Evolutionary conservation across 2,329 filamentous ascomycete species (phyloP).

Genomic region (Gaeumannomyces sp.): DNA sequence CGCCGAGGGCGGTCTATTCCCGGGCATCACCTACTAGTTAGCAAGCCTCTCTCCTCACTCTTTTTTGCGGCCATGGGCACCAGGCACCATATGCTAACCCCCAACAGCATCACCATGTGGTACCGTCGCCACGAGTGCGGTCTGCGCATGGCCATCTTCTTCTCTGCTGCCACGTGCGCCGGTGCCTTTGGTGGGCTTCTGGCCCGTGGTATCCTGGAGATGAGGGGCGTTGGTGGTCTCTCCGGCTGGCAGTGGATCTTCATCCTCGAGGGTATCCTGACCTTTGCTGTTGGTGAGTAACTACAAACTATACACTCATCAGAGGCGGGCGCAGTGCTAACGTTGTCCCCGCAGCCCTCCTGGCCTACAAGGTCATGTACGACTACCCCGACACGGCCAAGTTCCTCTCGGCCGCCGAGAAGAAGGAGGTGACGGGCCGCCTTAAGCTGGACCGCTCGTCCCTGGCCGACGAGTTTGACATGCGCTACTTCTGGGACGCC

Average conservation of each 20-base stretch:
- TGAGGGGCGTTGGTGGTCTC: conserved; percentile 57
- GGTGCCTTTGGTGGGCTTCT: conserved; percentile 71
- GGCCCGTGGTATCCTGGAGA: conserved; percentile 62
- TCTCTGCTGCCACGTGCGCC: conserved; percentile 72
- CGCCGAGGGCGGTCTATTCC: conserved; percentile 62
- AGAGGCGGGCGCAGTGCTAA: too few species aligned
- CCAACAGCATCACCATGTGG: conserved; percentile 43
- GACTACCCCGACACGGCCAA: conserved; percentile 76
- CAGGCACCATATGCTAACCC: too few species aligned
- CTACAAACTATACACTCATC: neutral
- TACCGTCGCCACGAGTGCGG: conserved; percentile 52
- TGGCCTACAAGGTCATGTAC: conserved; percentile 65
- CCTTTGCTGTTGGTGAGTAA: conserved; percentile 33
- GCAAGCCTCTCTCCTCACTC: neutral
- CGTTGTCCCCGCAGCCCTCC: conserved; percentile 28
- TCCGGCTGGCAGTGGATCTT: conserved; percentile 62
- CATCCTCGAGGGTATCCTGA: conserved; percentile 64
- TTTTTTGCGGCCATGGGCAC: too few species aligned
- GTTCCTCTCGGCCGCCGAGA: conserved; percentile 67
- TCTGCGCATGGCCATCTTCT: conserved; percentile 64
- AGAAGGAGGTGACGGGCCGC: conserved; percentile 62
- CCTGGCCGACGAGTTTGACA: conserved; percentile 68
- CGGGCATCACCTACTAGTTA: conserved; percentile 43
- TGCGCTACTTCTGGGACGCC: conserved; percentile 66
- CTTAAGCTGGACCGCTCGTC: conserved; percentile 61